Conservation (phyloP, 352 stramenopile genomes). For the Phytophthora nicotianae region DNA sequence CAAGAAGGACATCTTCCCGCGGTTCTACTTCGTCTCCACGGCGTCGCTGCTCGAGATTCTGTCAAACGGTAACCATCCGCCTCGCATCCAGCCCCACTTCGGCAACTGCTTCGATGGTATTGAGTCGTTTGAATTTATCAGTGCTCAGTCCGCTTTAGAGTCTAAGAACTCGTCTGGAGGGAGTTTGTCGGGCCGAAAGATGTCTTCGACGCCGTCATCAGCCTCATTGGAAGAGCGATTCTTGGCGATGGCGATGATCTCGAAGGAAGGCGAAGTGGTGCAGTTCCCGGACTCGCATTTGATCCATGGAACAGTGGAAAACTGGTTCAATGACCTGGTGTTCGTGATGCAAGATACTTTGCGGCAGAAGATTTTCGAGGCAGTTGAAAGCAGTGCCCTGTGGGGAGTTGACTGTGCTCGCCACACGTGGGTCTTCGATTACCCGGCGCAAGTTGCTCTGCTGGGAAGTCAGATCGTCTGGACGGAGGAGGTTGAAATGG, state of each 20-base stretch:
- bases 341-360: conserved; percentile 93
- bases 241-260: conserved; percentile 91
- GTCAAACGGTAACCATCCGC: conserved; percentile 91
- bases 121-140: conserved; percentile 75
- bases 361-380: conserved; percentile 84
- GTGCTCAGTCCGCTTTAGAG: conserved; percentile 25
- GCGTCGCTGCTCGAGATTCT: conserved; percentile 95
- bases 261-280: conserved; percentile 95
- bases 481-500: conserved; percentile 92
- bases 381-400: conserved; percentile 92
- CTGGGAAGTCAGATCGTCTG: conserved; percentile 94
- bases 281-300: conserved; percentile 76
- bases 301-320: conserved; percentile 89
- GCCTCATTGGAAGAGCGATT: conserved; percentile 49
- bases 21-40: conserved; percentile 98
- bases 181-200: conserved; percentile 19
- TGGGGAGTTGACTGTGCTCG: conserved; percentile 89
- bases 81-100: conserved; percentile 89
- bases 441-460: conserved; percentile 75
- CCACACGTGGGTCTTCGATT: conserved; percentile 92
- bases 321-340: conserved; percentile 95
- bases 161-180: conserved; percentile 8
- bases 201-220: conserved; percentile 21
- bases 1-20: conserved; percentile 96
- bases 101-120: conserved; percentile 93